Conservation (phyloP, 116 monocot species). For the Trichopus zeylanicus region DNA sequence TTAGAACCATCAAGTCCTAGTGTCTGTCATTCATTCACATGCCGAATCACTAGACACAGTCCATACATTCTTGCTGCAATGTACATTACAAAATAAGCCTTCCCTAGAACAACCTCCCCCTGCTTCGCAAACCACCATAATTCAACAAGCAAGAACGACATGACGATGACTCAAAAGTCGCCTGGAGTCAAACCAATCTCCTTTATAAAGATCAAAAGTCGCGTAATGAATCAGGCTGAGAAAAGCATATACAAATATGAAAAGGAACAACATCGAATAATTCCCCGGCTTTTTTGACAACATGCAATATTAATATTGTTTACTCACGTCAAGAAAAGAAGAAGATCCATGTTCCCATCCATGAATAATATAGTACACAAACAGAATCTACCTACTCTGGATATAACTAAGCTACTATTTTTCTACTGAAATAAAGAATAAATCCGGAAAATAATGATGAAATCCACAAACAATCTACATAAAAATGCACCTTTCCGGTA, state of each 20-base stretch:
- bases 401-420: not conserved
- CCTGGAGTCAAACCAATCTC: no score
- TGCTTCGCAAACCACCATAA: not conserved
- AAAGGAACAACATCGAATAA: not conserved
- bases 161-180: no score
- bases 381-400: not conserved
- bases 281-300: not conserved
- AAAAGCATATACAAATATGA: not conserved
- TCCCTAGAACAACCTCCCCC: not conserved
- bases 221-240: not conserved
- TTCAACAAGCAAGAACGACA: no score
- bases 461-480: not conserved
- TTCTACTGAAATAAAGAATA: not conserved
- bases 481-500: not conserved
- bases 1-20: not conserved
- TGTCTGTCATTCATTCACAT: no score
- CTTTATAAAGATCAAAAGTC: no score
- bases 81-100: not conserved
- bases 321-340: not conserved
- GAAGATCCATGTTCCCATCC: not conserved
- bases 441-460: not conserved
- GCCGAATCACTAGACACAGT: not conserved
- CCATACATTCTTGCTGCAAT: not conserved
- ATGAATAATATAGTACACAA: not conserved
- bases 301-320: not conserved